These are phyloP conservation scores for Gossypium rotundifolium DNA, from an alignment of 345 rosid species.

Conservation along the genomic window DNA sequence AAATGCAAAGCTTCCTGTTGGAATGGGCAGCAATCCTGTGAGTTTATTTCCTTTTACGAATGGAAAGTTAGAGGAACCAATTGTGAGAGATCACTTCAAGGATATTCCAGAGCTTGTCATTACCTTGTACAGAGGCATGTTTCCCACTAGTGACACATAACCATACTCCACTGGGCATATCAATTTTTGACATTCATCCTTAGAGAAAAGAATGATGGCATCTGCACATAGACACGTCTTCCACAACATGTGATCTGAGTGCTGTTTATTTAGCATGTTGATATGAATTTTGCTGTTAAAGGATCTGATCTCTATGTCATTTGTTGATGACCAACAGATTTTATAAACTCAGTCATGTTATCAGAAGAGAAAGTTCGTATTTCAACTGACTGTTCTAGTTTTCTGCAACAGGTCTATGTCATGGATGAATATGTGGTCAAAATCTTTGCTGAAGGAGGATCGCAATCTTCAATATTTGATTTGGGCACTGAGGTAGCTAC, in stretches of 20 bases:
- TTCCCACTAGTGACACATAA: background rate
- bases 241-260: background rate
- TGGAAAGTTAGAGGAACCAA: slow-evolving; percentile 3
- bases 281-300: slow-evolving; percentile 11
- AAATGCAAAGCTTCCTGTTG: slow-evolving; percentile 83
- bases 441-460: slow-evolving; percentile 78
- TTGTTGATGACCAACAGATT: no score
- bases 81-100: slow-evolving; percentile 1
- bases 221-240: no score
- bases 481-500: slow-evolving; percentile 81
- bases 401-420: slow-evolving; percentile 67
- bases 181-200: background rate
- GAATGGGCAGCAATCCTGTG: slow-evolving; percentile 97
- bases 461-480: slow-evolving; percentile 66
- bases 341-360: background rate
- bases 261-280: background rate
- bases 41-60: slow-evolving; percentile 20
- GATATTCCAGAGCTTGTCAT: background rate
- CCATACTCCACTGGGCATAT: background rate
- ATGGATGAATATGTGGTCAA: slow-evolving; percentile 63
- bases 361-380: background rate
- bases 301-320: slow-evolving; percentile 1
- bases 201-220: no score
- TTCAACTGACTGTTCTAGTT: slow-evolving; percentile 16
- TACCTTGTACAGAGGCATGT: background rate